These are phyloP conservation scores for Rhizophagus clarus DNA, from an alignment of 192 early-diverging fungal species.

Conservation along the genomic window DNA sequence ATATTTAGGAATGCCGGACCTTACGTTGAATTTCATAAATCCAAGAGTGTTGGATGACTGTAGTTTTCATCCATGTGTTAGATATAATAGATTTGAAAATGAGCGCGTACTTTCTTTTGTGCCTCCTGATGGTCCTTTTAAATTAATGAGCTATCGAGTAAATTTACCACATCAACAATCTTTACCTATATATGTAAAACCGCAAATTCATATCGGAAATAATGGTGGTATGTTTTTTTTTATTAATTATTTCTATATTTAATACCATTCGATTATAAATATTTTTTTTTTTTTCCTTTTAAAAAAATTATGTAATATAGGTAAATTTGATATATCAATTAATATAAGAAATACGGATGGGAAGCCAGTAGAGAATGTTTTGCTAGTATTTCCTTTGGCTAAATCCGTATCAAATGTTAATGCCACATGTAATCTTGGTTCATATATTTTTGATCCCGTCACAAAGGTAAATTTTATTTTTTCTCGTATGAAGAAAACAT, in stretches of 20 bases:
- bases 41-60: conserved; percentile 74
- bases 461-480: conserved; percentile 46
- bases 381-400: conserved; percentile 59
- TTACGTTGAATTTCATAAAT: conserved; percentile 74
- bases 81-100: conserved; percentile 76
- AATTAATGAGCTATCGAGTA: conserved; percentile 82
- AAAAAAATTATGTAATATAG: conserved; percentile 34
- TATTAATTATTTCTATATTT: neutral
- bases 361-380: conserved; percentile 68
- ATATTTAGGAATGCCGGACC: conserved; percentile 82
- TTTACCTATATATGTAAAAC: conserved; percentile 65
- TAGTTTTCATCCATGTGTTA: conserved; percentile 90
- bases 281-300: neutral
- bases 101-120: conserved; percentile 86
- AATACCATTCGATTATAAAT: neutral
- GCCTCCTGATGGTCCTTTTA: conserved; percentile 92
- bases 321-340: conserved; percentile 72
- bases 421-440: conserved; percentile 65
- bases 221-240: conserved; percentile 48
- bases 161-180: conserved; percentile 57
- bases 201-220: conserved; percentile 57
- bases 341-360: conserved; percentile 62
- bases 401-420: conserved; percentile 60
- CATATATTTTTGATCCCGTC: conserved; percentile 72
- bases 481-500: neutral